These are phyloP conservation scores for Claviceps sorghi DNA, from an alignment of 2,329 filamentous ascomycete genomes.

Conservation along the genomic window DNA sequence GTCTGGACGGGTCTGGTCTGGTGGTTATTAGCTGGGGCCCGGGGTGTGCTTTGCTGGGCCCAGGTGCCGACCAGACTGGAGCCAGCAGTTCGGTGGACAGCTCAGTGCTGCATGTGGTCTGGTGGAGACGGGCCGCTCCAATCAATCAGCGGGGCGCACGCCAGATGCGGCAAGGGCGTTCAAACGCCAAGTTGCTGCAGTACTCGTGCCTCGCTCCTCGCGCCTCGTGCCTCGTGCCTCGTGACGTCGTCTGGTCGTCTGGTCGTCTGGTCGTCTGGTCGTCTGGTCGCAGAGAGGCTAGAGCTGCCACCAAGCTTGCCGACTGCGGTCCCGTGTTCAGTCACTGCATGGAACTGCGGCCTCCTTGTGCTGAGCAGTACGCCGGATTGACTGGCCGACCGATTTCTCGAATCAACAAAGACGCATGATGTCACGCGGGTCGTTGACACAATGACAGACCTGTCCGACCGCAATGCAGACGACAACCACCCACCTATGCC, in stretches of 20 bases:
- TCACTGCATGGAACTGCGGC: not conserved
- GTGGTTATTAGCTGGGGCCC: no score
- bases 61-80: no score
- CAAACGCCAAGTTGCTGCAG: no score
- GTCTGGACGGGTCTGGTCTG: not conserved
- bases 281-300: not conserved
- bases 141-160: not conserved
- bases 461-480: slow-evolving; percentile 4
- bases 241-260: no score
- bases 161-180: not conserved
- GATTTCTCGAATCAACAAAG: not conserved
- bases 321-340: not conserved
- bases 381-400: not conserved
- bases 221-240: no score
- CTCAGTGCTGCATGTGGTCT: no score
- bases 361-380: not conserved
- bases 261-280: no score
- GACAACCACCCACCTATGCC: not conserved
- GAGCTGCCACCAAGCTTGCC: not conserved
- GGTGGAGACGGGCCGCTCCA: not conserved
- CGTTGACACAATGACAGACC: slow-evolving; percentile 6
- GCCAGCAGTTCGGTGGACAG: not conserved
- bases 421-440: slow-evolving; percentile 3
- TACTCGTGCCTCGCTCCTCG: no score
- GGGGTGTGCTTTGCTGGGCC: no score